A percentile compares a stretch with the other conserved stretches of the same genome.
Evolutionary conservation across 768 basidiomycete genomes (phyloP).

Genomic region (Macrolepiota fuliginosa): DNA sequence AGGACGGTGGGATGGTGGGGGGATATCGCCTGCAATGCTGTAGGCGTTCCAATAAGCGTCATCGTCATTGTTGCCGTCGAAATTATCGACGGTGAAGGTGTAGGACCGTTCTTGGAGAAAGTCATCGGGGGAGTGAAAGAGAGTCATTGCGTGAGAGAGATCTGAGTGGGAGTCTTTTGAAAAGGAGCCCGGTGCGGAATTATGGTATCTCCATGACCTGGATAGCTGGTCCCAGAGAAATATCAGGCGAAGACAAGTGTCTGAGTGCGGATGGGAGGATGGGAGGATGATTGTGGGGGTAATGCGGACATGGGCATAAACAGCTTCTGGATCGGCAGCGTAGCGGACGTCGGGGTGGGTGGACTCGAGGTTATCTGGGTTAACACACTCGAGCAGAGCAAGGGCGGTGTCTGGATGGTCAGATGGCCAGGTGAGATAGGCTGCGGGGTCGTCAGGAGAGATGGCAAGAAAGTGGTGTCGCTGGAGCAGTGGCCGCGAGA

Average conservation of each 20-base stretch:
- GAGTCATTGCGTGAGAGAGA: constrained; percentile 25
- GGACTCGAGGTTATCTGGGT: constrained; percentile 14
- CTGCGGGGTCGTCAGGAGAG: constrained; percentile 41
- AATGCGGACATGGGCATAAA: constrained; percentile 58
- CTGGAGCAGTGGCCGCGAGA: constrained; percentile 58
- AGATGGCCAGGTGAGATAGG: constrained; percentile 72
- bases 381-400: constrained; percentile 30
- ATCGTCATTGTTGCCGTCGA: constrained; percentile 42
- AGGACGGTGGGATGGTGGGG: constrained; percentile 11
- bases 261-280: constrained; percentile 14
- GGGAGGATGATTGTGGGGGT: constrained; percentile 23
- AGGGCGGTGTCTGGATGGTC: constrained; percentile 31
- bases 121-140: constrained; percentile 27
- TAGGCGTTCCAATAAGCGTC: constrained; percentile 71
- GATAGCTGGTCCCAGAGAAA: constrained; percentile 59
- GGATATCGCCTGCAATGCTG: constrained; percentile 34
- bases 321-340: constrained; percentile 45
- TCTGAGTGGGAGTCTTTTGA: constrained; percentile 39
- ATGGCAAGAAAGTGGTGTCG: constrained; percentile 65
- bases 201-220: constrained; percentile 67
- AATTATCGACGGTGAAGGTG: constrained; percentile 21
- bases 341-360: constrained; percentile 25
- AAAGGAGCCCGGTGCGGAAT: constrained; percentile 68
- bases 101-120: constrained; percentile 28
- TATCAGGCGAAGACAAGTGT: constrained; percentile 49